A percentile compares a stretch with the other conserved stretches of the same genome.
Evolutionary conservation across 2,329 filamentous ascomycete species (phyloP).

Genomic region (Penicillium sp.): DNA sequence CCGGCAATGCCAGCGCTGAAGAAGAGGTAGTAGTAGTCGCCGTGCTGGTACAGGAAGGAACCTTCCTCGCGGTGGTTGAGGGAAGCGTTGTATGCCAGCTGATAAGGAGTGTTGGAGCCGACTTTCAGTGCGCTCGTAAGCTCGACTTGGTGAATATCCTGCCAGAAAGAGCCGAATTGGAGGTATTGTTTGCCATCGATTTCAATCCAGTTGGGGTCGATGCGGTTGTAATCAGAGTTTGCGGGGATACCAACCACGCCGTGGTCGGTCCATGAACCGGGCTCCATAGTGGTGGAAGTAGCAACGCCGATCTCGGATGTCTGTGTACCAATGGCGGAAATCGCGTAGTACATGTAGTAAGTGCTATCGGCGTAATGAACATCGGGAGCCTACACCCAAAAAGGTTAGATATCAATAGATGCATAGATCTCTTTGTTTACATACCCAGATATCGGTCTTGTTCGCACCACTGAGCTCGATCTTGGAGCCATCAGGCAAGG

Average conservation of each 20-base stretch:
- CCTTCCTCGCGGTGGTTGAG: constrained; percentile 59
- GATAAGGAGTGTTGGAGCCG: constrained; percentile 36
- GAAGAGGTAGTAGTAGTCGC: constrained; percentile 63
- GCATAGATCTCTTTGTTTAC: not conserved
- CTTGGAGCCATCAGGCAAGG: constrained; percentile 45
- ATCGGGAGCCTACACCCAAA: constrained; percentile 60
- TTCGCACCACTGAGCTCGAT: constrained; percentile 43
- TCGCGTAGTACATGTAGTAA: constrained; percentile 67
- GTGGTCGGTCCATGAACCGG: constrained; percentile 38
- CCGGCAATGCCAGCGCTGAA: constrained; percentile 62
- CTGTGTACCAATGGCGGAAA: constrained; percentile 61
- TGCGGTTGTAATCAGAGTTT: constrained; percentile 55
- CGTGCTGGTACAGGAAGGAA: constrained; percentile 56
- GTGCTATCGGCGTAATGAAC: constrained; percentile 55
- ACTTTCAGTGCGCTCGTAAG: constrained; percentile 40
- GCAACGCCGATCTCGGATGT: constrained; percentile 63
- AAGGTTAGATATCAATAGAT: not conserved
- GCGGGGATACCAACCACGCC: constrained; percentile 39
- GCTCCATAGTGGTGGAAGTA: constrained; percentile 46
- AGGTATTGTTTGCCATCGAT: constrained; percentile 47
- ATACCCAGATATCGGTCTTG: constrained; percentile 50
- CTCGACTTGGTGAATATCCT: constrained; percentile 60
- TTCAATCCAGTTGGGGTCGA: constrained; percentile 59
- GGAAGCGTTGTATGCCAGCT: constrained; percentile 56
- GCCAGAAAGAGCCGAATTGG: constrained; percentile 72